A percentile compares a stretch with the other conserved stretches of the same genome.
phyloP scores from a whole-genome alignment of 2,329 filamentous ascomycete genomes.

The Aspergillus uvarum region DNA sequence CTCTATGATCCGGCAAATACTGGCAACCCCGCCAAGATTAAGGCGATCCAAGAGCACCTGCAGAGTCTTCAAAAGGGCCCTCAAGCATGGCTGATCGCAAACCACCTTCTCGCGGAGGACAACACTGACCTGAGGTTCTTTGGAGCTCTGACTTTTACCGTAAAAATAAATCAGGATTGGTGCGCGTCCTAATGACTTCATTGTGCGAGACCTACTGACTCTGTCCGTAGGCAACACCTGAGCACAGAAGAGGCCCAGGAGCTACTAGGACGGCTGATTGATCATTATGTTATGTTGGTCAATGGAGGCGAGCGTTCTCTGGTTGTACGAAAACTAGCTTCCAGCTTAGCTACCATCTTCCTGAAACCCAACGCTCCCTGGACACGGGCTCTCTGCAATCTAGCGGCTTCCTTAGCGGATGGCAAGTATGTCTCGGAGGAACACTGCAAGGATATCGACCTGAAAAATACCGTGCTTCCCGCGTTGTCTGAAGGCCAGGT shows the following conservation, averaged over 20 bases:
- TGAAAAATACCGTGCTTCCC: slow-evolving; percentile 35
- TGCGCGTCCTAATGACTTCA: slow-evolving; percentile 38
- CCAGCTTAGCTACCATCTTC: slow-evolving; percentile 47
- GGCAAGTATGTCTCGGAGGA: slow-evolving; percentile 39
- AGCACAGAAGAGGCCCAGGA: slow-evolving; percentile 33
- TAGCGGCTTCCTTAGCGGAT: slow-evolving; percentile 41
- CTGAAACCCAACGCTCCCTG: slow-evolving; percentile 41
- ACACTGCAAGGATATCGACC: slow-evolving; percentile 30
- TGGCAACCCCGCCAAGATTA: slow-evolving; percentile 44
- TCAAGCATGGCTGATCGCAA: slow-evolving; percentile 82
- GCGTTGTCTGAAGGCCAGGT: slow-evolving; percentile 37
- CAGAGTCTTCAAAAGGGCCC: slow-evolving; percentile 75
- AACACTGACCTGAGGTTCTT: slow-evolving; percentile 84
- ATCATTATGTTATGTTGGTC: slow-evolving; percentile 44
- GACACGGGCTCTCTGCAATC: slow-evolving; percentile 36
- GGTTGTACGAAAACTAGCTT: slow-evolving; percentile 49
- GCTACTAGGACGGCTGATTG: slow-evolving; percentile 44
- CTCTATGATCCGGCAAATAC: slow-evolving; percentile 47
- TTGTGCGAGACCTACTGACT: neutral
- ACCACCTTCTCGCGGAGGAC: slow-evolving; percentile 67
- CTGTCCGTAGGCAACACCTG: slow-evolving; percentile 35
- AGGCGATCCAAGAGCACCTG: slow-evolving; percentile 68
- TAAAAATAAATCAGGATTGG: slow-evolving; percentile 94
- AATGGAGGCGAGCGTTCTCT: slow-evolving; percentile 39
- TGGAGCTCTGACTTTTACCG: slow-evolving; percentile 84